Conservation (phyloP, 108 stramenopile genomes). For the Heterococcus sp. region DNA sequence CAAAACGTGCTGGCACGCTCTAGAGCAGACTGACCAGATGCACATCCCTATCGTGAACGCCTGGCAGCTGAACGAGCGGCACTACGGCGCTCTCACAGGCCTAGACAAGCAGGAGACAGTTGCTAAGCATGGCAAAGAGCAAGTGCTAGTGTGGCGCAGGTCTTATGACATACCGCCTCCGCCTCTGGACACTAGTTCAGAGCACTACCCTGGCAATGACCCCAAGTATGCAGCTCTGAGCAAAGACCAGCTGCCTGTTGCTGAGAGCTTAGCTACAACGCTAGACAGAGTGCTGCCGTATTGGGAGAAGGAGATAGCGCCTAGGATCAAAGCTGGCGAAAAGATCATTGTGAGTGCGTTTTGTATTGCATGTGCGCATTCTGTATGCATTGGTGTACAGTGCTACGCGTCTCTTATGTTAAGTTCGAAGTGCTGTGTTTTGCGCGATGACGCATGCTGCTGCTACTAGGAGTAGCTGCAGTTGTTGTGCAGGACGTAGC, state of each 20-base stretch:
- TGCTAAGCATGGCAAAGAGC: slow-evolving; percentile 84
- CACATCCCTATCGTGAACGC: slow-evolving; percentile 64
- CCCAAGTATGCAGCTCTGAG: slow-evolving; percentile 32
- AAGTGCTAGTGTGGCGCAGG: slow-evolving; percentile 76
- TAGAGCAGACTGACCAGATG: slow-evolving; percentile 71
- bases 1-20: slow-evolving; percentile 74
- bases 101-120: slow-evolving; percentile 90
- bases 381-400: no score
- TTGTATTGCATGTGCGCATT: neutral
- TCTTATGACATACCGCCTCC: slow-evolving; percentile 86
- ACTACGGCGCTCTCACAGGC: slow-evolving; percentile 77
- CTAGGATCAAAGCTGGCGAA: slow-evolving; percentile 74
- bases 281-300: slow-evolving; percentile 81
- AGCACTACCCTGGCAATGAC: slow-evolving; percentile 78
- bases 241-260: slow-evolving; percentile 58
- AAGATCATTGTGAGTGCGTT: slow-evolving; percentile 70
- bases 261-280: slow-evolving; percentile 79
- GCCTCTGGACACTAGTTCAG: slow-evolving; percentile 60
- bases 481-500: no score
- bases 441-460: no score
- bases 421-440: no score
- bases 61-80: slow-evolving; percentile 87
- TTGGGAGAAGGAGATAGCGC: slow-evolving; percentile 70
- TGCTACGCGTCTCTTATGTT: no score
- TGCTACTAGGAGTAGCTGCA: no score